Evolutionary conservation across 805 yeast genomes (phyloP).

Genomic region (Nakazawaea siamensis): DNA sequence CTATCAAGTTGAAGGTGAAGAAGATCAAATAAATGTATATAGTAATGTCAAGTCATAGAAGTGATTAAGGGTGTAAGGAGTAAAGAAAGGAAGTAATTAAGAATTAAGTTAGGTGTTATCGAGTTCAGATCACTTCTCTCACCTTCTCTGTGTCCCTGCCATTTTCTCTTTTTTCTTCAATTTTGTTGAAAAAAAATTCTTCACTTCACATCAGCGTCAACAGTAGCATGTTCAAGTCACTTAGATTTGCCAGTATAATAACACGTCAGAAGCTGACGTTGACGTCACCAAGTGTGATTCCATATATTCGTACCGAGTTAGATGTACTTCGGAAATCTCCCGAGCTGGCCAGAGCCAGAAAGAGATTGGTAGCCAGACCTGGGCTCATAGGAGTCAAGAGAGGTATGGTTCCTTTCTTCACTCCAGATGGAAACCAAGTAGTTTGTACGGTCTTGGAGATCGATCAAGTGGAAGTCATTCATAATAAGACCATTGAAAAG

Average conservation of each 20-base stretch:
- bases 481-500: conserved; percentile 56
- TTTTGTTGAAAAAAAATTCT: too few species aligned
- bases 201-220: conserved; percentile 4
- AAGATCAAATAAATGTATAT: conserved; percentile 63
- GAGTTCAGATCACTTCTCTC: too few species aligned
- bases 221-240: background rate
- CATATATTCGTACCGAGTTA: conserved; percentile 35
- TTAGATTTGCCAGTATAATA: background rate
- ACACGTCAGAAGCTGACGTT: conserved; percentile 28
- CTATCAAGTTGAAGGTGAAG: conserved; percentile 83
- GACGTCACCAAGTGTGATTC: conserved; percentile 43
- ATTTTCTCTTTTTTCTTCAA: too few species aligned
- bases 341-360: conserved; percentile 62
- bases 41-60: background rate
- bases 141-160: too few species aligned
- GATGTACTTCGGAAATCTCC: conserved; percentile 59
- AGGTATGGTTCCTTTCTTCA: conserved; percentile 86
- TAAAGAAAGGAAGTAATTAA: background rate
- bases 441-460: conserved; percentile 88
- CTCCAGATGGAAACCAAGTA: conserved; percentile 54
- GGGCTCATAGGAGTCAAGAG: conserved; percentile 79
- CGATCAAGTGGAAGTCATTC: conserved; percentile 79
- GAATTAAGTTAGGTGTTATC: too few species aligned
- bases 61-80: background rate
- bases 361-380: conserved; percentile 65